phyloP scores from a whole-genome alignment of 768 basidiomycete genomes.

The Exidia glandulosa region DNA sequence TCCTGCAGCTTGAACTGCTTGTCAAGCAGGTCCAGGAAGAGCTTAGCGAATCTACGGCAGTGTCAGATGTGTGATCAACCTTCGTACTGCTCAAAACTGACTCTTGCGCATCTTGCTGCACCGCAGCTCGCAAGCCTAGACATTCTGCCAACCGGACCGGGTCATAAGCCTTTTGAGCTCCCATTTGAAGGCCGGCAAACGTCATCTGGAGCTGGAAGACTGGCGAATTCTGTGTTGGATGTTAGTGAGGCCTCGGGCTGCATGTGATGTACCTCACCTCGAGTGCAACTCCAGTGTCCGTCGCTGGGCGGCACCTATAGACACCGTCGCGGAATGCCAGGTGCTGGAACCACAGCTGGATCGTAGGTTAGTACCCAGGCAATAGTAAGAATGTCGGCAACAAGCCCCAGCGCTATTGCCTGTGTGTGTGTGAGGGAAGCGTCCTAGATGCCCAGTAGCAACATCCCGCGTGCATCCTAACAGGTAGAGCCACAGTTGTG shows the following conservation, averaged over 20 bases:
- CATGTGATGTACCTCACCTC: conserved; percentile 26
- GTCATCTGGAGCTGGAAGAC: conserved; percentile 69
- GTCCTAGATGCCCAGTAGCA: too few species aligned
- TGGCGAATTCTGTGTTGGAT: conserved; percentile 51
- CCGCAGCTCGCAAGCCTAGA: conserved; percentile 63
- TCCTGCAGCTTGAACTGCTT: conserved; percentile 78
- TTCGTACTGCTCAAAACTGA: too few species aligned
- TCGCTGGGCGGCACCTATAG: conserved; percentile 58
- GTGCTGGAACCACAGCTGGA: conserved; percentile 87
- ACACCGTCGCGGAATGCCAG: conserved; percentile 71
- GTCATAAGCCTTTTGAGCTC: conserved; percentile 62
- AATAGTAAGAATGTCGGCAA: not conserved
- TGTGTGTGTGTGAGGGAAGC: too few species aligned
- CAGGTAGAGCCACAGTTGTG: too few species aligned
- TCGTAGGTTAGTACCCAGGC: too few species aligned
- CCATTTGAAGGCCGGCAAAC: conserved; percentile 77
- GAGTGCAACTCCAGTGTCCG: conserved; percentile 32
- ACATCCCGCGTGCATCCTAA: too few species aligned
- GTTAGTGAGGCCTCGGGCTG: not conserved
- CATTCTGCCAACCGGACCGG: conserved; percentile 79
- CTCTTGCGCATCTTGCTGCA: conserved; percentile 98
- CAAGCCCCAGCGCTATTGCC: too few species aligned
- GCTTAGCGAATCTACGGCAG: conserved; percentile 76
- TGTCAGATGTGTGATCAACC: too few species aligned
- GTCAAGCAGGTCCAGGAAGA: conserved; percentile 86